These are phyloP conservation scores for Penicillium lividum DNA, from an alignment of 495 filamentous ascomycete genomes.

Conservation along the genomic window DNA sequence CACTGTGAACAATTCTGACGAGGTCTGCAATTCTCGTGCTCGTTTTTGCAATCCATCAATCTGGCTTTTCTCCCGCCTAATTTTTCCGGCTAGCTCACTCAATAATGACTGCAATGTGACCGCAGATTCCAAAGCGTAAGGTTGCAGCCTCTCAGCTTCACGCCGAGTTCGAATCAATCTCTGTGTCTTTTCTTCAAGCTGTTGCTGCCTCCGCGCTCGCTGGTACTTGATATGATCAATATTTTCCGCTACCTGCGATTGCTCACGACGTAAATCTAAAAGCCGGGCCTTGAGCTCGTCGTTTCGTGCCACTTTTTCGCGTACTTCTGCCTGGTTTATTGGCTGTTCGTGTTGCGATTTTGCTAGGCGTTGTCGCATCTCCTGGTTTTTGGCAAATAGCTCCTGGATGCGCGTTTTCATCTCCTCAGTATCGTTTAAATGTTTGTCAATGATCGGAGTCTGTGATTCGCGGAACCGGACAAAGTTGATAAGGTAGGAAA, in stretches of 20 bases:
- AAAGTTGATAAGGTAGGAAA: slow-evolving; percentile 97
- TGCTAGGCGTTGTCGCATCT: slow-evolving; percentile 74
- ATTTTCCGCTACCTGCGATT: slow-evolving; percentile 75
- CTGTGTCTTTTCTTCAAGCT: slow-evolving; percentile 79
- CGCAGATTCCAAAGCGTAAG: slow-evolving; percentile 87
- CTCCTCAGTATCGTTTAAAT: slow-evolving; percentile 87
- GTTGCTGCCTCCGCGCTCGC: slow-evolving; percentile 66
- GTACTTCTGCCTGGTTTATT: slow-evolving; percentile 73
- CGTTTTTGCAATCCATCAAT: slow-evolving; percentile 86
- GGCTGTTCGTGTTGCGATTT: slow-evolving; percentile 76
- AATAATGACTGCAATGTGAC: slow-evolving; percentile 78
- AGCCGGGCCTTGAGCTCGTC: slow-evolving; percentile 80
- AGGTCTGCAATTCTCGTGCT: slow-evolving; percentile 84
- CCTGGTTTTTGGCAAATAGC: slow-evolving; percentile 80
- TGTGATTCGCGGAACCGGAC: slow-evolving; percentile 93
- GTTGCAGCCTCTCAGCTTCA: slow-evolving; percentile 82
- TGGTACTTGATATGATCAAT: slow-evolving; percentile 73
- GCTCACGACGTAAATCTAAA: slow-evolving; percentile 71
- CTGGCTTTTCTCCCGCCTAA: slow-evolving; percentile 72
- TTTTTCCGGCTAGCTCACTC: slow-evolving; percentile 73
- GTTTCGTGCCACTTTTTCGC: slow-evolving; percentile 78
- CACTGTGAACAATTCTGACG: slow-evolving; percentile 81
- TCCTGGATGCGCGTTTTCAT: slow-evolving; percentile 84
- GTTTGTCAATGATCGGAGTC: slow-evolving; percentile 79
- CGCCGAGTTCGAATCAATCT: slow-evolving; percentile 57